Percentiles rank a stretch among this genome's conserved stretches.
Evolutionary conservation across 129 eudicot species (phyloP).

Genomic region (Flaveria robusta): DNA sequence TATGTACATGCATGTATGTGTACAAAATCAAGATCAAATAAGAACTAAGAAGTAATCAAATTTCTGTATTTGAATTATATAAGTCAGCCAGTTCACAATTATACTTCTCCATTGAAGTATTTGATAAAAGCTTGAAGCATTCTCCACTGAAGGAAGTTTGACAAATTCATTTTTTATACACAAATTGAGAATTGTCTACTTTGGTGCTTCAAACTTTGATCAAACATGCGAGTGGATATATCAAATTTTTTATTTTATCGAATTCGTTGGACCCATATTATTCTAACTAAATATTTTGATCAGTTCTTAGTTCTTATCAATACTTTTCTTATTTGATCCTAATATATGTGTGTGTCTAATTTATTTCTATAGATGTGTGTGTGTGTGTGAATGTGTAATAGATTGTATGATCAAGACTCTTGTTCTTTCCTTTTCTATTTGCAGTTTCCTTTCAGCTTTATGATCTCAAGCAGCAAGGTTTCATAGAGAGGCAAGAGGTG

Average conservation of each 20-base stretch:
- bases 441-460: constrained; percentile 75
- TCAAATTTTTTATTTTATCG: background rate
- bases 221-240: background rate
- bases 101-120: background rate
- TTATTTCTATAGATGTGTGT: background rate
- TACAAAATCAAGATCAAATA: background rate
- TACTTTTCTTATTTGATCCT: constrained; percentile 5
- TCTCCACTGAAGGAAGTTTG: background rate
- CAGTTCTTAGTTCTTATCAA: background rate
- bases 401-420: background rate
- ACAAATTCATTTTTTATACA: background rate
- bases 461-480: constrained; percentile 83
- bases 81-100: background rate
- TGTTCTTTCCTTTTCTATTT: background rate
- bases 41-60: background rate
- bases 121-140: background rate
- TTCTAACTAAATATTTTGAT: background rate
- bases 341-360: background rate
- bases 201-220: constrained; percentile 3
- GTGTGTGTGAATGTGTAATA: background rate
- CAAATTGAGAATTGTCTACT: background rate
- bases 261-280: background rate
- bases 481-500: constrained; percentile 70
- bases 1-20: background rate
- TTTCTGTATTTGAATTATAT: background rate